phyloP scores from a whole-genome alignment of 2,329 filamentous ascomycete genomes.

The Alternaria infectoria region DNA sequence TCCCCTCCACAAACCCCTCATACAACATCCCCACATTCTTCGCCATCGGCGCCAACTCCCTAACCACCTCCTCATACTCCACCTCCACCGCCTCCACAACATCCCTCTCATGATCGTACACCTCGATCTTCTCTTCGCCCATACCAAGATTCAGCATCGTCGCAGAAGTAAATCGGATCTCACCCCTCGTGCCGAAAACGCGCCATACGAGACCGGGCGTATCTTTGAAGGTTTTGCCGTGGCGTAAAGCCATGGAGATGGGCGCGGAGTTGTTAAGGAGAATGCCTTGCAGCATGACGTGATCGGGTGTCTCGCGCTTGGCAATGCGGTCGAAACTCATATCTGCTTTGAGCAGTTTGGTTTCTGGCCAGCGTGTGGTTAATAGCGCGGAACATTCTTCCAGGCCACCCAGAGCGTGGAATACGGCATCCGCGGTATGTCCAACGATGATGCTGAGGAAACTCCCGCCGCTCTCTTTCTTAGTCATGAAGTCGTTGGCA shows the following conservation, averaged over 20 bases:
- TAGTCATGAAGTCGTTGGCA: not conserved
- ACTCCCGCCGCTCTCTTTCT: not conserved
- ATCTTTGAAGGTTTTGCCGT: not conserved
- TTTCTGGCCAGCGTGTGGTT: not conserved
- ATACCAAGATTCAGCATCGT: conserved; percentile 37
- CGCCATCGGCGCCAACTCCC: conserved; percentile 48
- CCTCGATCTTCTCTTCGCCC: conserved; percentile 52
- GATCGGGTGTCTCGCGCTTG: not conserved
- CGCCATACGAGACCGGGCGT: not conserved
- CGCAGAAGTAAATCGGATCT: not conserved
- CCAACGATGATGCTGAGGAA: not conserved
- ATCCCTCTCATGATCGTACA: conserved; percentile 59
- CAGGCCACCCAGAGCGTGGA: not conserved
- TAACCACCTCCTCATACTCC: conserved; percentile 54
- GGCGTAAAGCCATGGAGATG: not conserved
- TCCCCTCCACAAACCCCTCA: conserved; percentile 57
- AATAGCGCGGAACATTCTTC: not conserved
- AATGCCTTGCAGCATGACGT: not conserved
- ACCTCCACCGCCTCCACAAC: conserved; percentile 53
- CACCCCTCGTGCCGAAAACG: not conserved
- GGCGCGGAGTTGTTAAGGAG: not conserved
- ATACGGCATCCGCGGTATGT: not conserved
- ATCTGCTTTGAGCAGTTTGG: not conserved
- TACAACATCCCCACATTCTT: conserved; percentile 62
- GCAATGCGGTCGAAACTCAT: not conserved